phyloP scores from a whole-genome alignment of 306 rosid species.

The Rosa lucieae region DNA sequence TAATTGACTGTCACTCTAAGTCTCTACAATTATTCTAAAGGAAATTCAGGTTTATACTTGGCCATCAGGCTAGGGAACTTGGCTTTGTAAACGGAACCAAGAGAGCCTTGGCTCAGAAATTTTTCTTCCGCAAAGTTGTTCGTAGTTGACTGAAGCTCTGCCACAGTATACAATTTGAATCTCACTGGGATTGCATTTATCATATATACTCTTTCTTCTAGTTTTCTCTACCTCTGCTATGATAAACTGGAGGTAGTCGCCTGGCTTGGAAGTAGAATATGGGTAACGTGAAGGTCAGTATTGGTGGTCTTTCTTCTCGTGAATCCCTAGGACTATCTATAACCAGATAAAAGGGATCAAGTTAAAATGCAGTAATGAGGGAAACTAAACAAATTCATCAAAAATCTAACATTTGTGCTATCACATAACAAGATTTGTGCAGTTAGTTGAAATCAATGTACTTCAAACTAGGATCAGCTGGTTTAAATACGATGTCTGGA shows the following conservation, averaged over 20 bases:
- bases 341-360: conserved; percentile 8
- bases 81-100: too few species aligned
- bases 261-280: conserved; percentile 43
- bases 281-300: conserved; percentile 51
- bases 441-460: not conserved
- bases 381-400: not conserved
- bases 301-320: conserved; percentile 49
- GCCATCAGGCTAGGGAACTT: conserved; percentile 60
- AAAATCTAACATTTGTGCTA: not conserved
- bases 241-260: conserved; percentile 46
- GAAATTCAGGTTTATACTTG: conserved; percentile 44
- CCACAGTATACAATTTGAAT: conserved; percentile 61
- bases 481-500: not conserved
- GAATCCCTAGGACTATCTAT: conserved; percentile 40
- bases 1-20: conserved; percentile 15
- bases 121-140: conserved; percentile 66
- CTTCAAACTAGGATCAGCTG: not conserved
- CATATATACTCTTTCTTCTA: conserved; percentile 59
- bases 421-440: not conserved
- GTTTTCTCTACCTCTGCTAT: conserved; percentile 47
- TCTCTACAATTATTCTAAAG: not conserved
- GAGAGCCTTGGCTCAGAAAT: conserved; percentile 68
- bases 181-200: conserved; percentile 53
- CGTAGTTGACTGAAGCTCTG: conserved; percentile 75
- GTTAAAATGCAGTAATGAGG: not conserved